Evolutionary conservation across 1,284 basidiomycete species (phyloP), one percentile per base, ranked within the genome.

Genomic region (Cronartium ribicola): DNA sequence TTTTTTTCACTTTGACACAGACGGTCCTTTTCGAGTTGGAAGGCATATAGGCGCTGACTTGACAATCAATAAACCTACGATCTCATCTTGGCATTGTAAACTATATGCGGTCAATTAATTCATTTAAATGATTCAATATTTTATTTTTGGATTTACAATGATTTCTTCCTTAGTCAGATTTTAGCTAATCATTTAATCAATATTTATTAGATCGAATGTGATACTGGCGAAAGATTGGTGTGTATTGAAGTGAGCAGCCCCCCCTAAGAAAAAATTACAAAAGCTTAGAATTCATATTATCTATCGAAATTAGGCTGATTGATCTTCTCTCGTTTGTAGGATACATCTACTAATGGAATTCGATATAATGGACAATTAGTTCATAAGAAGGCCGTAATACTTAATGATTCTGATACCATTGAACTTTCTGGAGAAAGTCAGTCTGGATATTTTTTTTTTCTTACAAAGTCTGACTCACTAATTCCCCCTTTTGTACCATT

Each of bases 41-140:
- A 65, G 70, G 39, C 46, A 73, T 43, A 43, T 40, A 14, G 36
- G 61, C 39, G 70, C 70, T 2, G 70, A 73, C 57, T 22, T 73
- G 40, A 73, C 63, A 4, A 65, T 73, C n/a, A 62, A 73, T 61
- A 73, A 73, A 60, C 70, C 70, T 22, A 73, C 64, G 7, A 62
- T 73, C 46, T 73, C 70, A 29, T 65, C 63, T 41, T 73, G 70
- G 70, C 70, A 73, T 40, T 73, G 70, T 60, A 73, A 73, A 59
- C 10, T 73, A 29, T 73, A 73, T 51, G 70, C 70, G 46, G 70
- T 73, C 36, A 66, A 57, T 65, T 3, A 37, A 44, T 44, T 39
- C 39, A 14, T 64, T 44, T 5, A n/a, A 4, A 4, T 40, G 17
- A 20, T 3, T 40, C 41, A 20, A 63, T 11, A 41, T 13, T 3